Conservation (phyloP, 768 basidiomycete species). For the Hypholoma sublateritium region DNA sequence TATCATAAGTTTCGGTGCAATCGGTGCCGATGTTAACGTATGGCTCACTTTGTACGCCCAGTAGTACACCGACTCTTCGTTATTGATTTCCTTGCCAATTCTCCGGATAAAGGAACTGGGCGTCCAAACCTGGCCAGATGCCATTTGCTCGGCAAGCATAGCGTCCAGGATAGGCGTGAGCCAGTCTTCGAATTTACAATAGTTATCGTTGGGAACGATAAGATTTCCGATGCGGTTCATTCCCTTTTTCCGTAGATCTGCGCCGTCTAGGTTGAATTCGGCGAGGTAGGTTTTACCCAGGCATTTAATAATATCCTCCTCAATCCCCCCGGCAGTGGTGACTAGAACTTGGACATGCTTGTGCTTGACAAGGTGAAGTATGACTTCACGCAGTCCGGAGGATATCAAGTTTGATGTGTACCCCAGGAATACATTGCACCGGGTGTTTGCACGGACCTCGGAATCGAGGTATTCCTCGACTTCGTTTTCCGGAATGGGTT, state of each 20-base stretch:
- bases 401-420: constrained; percentile 99
- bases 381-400: constrained; percentile 91
- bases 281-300: constrained; percentile 95
- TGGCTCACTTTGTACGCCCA: constrained; percentile 96
- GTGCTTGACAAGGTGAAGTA: constrained; percentile 91
- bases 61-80: constrained; percentile 97
- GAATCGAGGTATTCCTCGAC: constrained; percentile 61
- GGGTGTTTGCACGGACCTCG: constrained; percentile 63
- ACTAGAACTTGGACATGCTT: constrained; percentile 87
- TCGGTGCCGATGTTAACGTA: constrained; percentile 10
- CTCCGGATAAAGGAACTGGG: constrained; percentile 93
- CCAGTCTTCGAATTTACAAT: constrained; percentile 99
- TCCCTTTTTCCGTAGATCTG: constrained; percentile 81
- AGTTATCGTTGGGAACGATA: constrained; percentile 96
- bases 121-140: constrained; percentile 72
- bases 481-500: constrained; percentile 71
- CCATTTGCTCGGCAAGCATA: constrained; percentile 88
- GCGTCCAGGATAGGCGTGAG: constrained; percentile 88
- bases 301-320: constrained; percentile 99
- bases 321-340: constrained; percentile 97
- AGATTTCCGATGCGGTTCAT: constrained; percentile 98
- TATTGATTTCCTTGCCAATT: constrained; percentile 95
- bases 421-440: constrained; percentile 90
- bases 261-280: constrained; percentile 90
- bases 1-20: not conserved